Base-by-base conservation (phyloP, 352 stramenopile genomes). In the Globisporangium polare region DNA sequence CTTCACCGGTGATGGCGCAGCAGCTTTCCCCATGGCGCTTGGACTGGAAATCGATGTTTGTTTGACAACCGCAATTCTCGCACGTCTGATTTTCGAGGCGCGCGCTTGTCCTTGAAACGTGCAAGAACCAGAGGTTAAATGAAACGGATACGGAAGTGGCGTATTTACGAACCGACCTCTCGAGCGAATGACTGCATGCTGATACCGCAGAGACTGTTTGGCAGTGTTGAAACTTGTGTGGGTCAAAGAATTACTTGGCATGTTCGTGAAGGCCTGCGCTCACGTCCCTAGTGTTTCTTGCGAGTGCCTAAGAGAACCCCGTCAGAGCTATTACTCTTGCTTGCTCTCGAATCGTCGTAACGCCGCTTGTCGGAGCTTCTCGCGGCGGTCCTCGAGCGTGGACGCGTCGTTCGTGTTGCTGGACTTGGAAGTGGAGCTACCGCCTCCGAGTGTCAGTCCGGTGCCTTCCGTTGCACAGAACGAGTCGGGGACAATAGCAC, bases 351-450 rank as follows among this genome's bases (percentile, higher is more conserved):
- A 62, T 52, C 83, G 75, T 53, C 83, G 77, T 20, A 92, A 64
- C 35, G 78, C 77, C 35, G 83, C 83, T 62, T 78, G 60, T 5
- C 80, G 83, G 52, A 89, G 72, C 57, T 88, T 89, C 45, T 89
- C 80, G 39, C 83, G 83, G 6, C 80, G 77, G 58, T 89, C 77
- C 18, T 72, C 67, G 26, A 89, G 57, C 20, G 77, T 71, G 9
- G 65, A 60, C 5, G 63, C 42, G 20, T 43, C 60, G 10, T 62
- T 69, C 3, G 67, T 56, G 27, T 63, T 53, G 41, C 55, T 53
- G 43, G 50, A 26, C 27, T 55, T 62, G 17, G 65, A 67, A 9
- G 37, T 13, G 9, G 50, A 41, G 5, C 26, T 39, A 6, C 58
- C 65, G 29, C 64, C 60, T 12, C 73, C 63, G 22, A 79, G 45